Evolutionary conservation across 1,284 basidiomycete species (phyloP).

Genomic region (Ceratobasidium sp.): DNA sequence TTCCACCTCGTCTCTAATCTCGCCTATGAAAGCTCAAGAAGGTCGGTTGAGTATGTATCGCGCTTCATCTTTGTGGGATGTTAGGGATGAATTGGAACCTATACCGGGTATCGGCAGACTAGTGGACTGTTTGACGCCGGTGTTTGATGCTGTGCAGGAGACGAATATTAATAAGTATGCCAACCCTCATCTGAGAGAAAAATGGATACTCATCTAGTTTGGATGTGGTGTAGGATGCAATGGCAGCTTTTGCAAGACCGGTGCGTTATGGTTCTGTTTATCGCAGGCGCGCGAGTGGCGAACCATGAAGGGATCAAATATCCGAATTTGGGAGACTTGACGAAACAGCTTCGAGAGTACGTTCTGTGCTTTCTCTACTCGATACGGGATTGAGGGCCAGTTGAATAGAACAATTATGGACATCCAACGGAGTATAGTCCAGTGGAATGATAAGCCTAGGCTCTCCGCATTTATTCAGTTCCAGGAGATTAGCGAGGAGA

Average conservation of each 20-base stretch:
- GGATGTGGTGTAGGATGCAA: constrained; percentile 13
- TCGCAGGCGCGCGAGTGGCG: constrained; percentile 13
- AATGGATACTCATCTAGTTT: background rate
- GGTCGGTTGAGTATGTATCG: constrained; percentile 1
- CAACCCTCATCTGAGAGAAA: background rate
- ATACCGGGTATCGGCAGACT: background rate
- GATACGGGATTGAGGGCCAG: background rate
- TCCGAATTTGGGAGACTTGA: background rate
- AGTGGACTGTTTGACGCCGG: constrained; percentile 7
- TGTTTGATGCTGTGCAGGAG: background rate
- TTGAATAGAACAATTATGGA: background rate
- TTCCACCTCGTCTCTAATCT: too few relatives aligned
- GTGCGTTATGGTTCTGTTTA: constrained; percentile 32
- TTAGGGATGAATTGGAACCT: background rate
- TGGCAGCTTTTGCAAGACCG: constrained; percentile 34
- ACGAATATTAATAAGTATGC: background rate
- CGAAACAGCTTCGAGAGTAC: constrained; percentile 1
- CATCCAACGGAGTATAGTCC: background rate
- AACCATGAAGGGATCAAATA: constrained; percentile 13
- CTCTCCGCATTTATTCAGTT: background rate
- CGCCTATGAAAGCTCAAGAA: background rate
- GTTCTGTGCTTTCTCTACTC: background rate
- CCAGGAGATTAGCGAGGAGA: constrained; percentile 22
- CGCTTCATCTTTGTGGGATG: background rate
- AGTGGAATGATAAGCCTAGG: constrained; percentile 6